Percentiles rank a stretch among this genome's conserved stretches.
Conservation (phyloP, 2,329 filamentous ascomycete species). For the Monosporascus sp. region DNA sequence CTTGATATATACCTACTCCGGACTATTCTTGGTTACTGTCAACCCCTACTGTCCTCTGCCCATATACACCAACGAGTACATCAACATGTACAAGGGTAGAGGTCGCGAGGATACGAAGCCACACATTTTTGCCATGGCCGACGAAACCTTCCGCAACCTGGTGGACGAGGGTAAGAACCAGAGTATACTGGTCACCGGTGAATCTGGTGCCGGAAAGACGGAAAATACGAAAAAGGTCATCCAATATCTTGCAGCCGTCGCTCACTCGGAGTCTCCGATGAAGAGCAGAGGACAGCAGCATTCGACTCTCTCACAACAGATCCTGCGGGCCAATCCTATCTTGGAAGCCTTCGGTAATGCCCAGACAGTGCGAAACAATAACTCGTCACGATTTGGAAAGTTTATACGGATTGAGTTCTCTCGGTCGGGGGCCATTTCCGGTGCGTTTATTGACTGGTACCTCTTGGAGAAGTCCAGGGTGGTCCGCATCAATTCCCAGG, state of each 20-base stretch:
- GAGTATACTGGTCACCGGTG: constrained; percentile 94
- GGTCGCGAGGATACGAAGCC: constrained; percentile 91
- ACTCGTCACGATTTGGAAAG: constrained; percentile 96
- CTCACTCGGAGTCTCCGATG: constrained; percentile 69
- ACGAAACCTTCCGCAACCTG: constrained; percentile 91
- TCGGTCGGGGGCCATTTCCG: constrained; percentile 80
- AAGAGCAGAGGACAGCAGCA: constrained; percentile 60
- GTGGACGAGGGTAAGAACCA: constrained; percentile 95
- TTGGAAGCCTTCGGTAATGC: constrained; percentile 97
- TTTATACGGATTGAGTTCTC: constrained; percentile 98
- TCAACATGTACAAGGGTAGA: constrained; percentile 95
- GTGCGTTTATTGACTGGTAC: constrained; percentile 98
- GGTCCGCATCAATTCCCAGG: constrained; percentile 77
- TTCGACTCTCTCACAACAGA: constrained; percentile 91
- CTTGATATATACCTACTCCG: constrained; percentile 97
- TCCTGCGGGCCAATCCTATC: constrained; percentile 91
- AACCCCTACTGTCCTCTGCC: constrained; percentile 94
- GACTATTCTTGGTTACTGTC: constrained; percentile 91
- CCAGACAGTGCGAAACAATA: constrained; percentile 96
- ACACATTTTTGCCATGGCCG: constrained; percentile 96
- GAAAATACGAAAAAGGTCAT: constrained; percentile 99
- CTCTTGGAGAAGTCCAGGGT: constrained; percentile 97
- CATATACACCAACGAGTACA: constrained; percentile 93
- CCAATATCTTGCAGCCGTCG: constrained; percentile 93
- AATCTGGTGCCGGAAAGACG: constrained; percentile 96